These are phyloP conservation scores for Lactifluus volemus DNA, from an alignment of 768 basidiomycete species.

Conservation along the genomic window DNA sequence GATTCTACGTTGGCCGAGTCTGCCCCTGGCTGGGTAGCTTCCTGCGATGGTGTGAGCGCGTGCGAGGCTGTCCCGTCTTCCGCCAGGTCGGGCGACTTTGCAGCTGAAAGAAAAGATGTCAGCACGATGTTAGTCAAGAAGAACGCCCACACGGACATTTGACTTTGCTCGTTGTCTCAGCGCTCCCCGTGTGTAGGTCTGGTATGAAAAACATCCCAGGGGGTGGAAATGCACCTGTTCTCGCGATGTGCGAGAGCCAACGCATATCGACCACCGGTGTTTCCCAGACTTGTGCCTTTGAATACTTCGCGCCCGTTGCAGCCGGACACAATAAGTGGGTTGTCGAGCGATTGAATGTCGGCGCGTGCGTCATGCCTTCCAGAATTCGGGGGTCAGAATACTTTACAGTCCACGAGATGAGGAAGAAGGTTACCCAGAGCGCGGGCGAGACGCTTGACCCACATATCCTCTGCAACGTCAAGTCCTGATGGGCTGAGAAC, in stretches of 20 bases:
- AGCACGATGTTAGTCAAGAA: neutral
- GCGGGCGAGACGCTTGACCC: conserved; percentile 54
- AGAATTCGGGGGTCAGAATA: neutral
- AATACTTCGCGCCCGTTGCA: conserved; percentile 61
- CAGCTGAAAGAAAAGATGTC: neutral
- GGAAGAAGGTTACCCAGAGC: conserved; percentile 45
- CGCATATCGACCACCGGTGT: conserved; percentile 59
- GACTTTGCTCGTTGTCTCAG: conserved; percentile 22
- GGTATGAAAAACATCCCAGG: conserved; percentile 27
- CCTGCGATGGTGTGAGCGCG: neutral
- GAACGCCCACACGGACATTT: neutral
- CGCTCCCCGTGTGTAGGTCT: neutral
- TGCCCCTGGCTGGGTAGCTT: neutral
- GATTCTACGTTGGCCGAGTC: neutral
- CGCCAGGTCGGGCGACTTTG: neutral
- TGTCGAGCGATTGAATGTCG: conserved; percentile 53
- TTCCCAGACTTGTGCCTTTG: conserved; percentile 73
- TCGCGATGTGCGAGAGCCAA: conserved; percentile 61
- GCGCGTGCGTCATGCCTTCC: conserved; percentile 46
- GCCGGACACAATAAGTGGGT: conserved; percentile 80
- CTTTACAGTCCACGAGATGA: neutral
- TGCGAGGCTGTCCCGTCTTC: neutral
- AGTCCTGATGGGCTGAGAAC: conserved; percentile 68
- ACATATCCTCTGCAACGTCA: conserved; percentile 57
- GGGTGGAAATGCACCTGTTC: conserved; percentile 39